Conservation (phyloP, 805 yeast genomes). For the Kluyveromyces nonfermentans region DNA sequence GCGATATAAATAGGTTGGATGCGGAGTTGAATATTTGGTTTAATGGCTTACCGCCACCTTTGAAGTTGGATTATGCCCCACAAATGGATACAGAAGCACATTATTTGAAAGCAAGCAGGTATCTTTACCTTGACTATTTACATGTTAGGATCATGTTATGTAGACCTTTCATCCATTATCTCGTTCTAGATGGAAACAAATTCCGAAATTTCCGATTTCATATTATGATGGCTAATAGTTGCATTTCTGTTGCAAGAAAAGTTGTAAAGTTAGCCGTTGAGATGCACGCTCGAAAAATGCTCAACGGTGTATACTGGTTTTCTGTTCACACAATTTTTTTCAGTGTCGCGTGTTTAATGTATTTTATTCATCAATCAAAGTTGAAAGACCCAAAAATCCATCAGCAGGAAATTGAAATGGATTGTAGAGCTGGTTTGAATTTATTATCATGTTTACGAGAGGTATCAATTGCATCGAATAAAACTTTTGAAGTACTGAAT, state of each 20-base stretch:
- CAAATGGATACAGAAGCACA: conserved; percentile 36
- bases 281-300: conserved; percentile 60
- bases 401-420: conserved; percentile 36
- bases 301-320: conserved; percentile 87
- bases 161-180: conserved; percentile 81
- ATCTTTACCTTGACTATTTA: conserved; percentile 60
- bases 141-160: conserved; percentile 75
- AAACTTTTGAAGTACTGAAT: conserved; percentile 69
- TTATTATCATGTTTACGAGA: conserved; percentile 59
- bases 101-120: conserved; percentile 64
- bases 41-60: conserved; percentile 55
- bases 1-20: not conserved
- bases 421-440: conserved; percentile 62
- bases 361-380: conserved; percentile 29
- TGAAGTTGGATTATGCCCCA: conserved; percentile 65
- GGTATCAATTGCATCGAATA: conserved; percentile 60
- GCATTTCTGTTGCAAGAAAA: conserved; percentile 74
- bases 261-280: conserved; percentile 75
- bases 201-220: conserved; percentile 49
- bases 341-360: conserved; percentile 78
- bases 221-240: conserved; percentile 65
- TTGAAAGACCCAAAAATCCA: conserved; percentile 6
- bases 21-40: conserved; percentile 53
- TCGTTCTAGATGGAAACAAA: conserved; percentile 30
- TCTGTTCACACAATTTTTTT: conserved; percentile 83